These are phyloP conservation scores for Hortiboletus flavorubellus DNA, from an alignment of 768 basidiomycete genomes.

Conservation along the genomic window DNA sequence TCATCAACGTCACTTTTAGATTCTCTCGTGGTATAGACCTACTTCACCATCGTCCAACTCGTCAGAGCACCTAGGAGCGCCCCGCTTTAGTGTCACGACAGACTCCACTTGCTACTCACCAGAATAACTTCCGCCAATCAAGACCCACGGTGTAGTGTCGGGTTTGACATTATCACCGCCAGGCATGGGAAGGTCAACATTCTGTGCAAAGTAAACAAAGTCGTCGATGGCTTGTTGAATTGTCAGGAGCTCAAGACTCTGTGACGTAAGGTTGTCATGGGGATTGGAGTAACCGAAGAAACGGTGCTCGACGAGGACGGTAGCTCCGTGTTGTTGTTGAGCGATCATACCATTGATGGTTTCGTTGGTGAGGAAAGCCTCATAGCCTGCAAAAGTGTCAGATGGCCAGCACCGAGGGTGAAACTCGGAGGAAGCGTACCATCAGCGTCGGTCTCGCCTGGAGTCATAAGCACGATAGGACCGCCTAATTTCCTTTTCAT, in stretches of 20 bases:
- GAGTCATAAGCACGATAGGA: constrained; percentile 41
- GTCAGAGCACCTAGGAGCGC: constrained; percentile 38
- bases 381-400: constrained; percentile 21
- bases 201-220: constrained; percentile 65
- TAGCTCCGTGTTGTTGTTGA: constrained; percentile 60
- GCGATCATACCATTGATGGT: constrained; percentile 65
- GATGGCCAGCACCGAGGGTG: not conserved
- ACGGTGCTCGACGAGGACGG: constrained; percentile 66
- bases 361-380: constrained; percentile 58
- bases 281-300: constrained; percentile 80
- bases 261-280: constrained; percentile 51
- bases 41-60: constrained; percentile 71
- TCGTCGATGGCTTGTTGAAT: constrained; percentile 76
- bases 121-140: constrained; percentile 43
- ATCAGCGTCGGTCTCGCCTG: constrained; percentile 60
- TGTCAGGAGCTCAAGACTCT: constrained; percentile 58
- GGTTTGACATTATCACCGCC: constrained; percentile 61
- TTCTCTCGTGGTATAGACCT: constrained; percentile 13
- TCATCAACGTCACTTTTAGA: not conserved
- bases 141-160: constrained; percentile 41
- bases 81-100: not conserved
- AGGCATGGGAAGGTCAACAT: constrained; percentile 64
- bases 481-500: constrained; percentile 15
- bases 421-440: constrained; percentile 13
- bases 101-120: constrained; percentile 12